Evolutionary conservation across 352 stramenopile genomes (phyloP), one percentile per base, ranked within the genome.

Genomic region (Globisporangium irregulare): DNA sequence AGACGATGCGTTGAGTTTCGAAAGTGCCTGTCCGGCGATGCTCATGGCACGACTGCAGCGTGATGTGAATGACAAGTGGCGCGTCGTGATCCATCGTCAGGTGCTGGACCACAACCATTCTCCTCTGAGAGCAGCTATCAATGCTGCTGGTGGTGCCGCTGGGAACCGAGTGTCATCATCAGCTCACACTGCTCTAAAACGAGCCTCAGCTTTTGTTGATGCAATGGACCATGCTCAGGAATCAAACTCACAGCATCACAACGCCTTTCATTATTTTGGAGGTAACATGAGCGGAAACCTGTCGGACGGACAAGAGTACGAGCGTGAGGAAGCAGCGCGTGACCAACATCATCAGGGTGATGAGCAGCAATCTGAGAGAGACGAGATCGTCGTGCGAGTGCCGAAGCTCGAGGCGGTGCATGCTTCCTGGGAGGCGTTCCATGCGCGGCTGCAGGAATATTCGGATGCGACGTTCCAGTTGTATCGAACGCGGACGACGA

Each of bases 401-500:
- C 78, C 83, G 0, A 87, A 77, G 56, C 69, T 93, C 6, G 74
- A 79, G 53, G 68, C 70, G 1, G 50, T 87, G 4, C 87, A 91
- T 59, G 71, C 62, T 5, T 93, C 85, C 0, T 93, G 85, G 85
- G 85, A 91, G 9, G 75, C 82, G 2, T 93, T 93, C 58, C 85
- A 93, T 46, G 64, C 71, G 24, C 79, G 56, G 12, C 63, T 93
- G 3, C 81, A 86, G 27, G 59, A 75, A 24, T 93, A 93, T 61
- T 93, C 85, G 0, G 79, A 85, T 53, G 70, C 66, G 18, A 91
- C 85, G 8, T 92, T 82, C 57, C 85, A 93, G 64, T 75, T 88
- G 32, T 93, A 93, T 61, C 84, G 85, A 22, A 92, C 83, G 7
- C 78, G 85, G 56, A 93, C 85, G 24, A 92, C 85, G 4, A 93